Conservation (phyloP, 2,329 filamentous ascomycete genomes). For the Cordyceps fumosorosea region DNA sequence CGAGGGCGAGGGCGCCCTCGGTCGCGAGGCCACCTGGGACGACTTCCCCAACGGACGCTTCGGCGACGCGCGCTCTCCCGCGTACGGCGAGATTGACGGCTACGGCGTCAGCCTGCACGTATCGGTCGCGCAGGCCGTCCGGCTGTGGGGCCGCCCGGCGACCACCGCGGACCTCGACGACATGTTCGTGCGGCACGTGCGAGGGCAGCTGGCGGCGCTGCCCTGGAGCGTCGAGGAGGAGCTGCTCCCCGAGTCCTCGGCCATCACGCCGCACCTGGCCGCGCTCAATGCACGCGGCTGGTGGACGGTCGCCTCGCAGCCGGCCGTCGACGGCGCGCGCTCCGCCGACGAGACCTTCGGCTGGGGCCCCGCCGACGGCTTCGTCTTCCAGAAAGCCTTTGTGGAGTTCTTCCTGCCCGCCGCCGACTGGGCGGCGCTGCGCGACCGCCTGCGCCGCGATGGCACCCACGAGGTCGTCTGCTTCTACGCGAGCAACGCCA, state of each 20-base stretch:
- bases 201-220: constrained; percentile 71
- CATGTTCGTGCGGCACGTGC: constrained; percentile 75
- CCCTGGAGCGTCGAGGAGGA: constrained; percentile 86
- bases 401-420: constrained; percentile 88
- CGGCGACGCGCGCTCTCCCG: constrained; percentile 86
- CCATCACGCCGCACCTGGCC: constrained; percentile 71
- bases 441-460: constrained; percentile 51
- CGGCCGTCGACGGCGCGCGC: constrained; percentile 78
- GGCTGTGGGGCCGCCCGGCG: constrained; percentile 77
- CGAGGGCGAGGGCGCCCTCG: constrained; percentile 82
- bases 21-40: constrained; percentile 95
- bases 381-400: constrained; percentile 97
- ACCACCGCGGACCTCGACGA: constrained; percentile 64
- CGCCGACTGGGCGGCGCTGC: constrained; percentile 63
- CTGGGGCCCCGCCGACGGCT: constrained; percentile 88
- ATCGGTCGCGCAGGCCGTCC: constrained; percentile 73
- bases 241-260: constrained; percentile 73
- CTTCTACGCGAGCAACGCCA: constrained; percentile 79
- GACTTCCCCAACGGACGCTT: constrained; percentile 96
- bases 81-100: constrained; percentile 95
- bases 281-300: constrained; percentile 74
- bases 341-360: constrained; percentile 77
- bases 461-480: constrained; percentile 63
- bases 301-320: constrained; percentile 96
- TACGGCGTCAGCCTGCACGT: constrained; percentile 96